Percentiles rank a stretch among this genome's conserved stretches.
Conservation (phyloP, 257 asterid genomes). For the Nicotiana paniculata region DNA sequence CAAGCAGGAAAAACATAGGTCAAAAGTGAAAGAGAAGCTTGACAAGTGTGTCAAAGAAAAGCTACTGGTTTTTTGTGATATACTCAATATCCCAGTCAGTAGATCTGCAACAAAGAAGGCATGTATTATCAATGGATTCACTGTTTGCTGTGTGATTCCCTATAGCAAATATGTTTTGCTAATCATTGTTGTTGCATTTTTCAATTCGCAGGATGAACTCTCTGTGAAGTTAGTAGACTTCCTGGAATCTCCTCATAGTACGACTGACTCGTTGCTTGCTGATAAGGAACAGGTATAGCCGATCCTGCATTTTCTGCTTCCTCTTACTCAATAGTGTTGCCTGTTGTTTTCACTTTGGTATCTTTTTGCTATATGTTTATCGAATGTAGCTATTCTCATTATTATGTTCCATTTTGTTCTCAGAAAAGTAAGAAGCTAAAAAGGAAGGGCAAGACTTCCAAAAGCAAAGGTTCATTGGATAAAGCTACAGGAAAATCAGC, state of each 20-base stretch:
- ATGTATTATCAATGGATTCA: slow-evolving; percentile 10
- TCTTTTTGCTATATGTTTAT: background rate
- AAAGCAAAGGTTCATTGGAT: slow-evolving; percentile 41
- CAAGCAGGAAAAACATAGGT: slow-evolving; percentile 69
- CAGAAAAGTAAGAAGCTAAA: slow-evolving; percentile 49
- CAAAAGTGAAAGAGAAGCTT: slow-evolving; percentile 64
- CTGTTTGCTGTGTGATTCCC: background rate
- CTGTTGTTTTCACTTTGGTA: background rate
- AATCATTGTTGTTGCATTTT: slow-evolving; percentile 2
- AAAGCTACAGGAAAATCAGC: slow-evolving; percentile 31
- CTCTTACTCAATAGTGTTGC: background rate
- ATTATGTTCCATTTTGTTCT: background rate
- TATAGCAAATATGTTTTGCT: background rate
- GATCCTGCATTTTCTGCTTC: background rate
- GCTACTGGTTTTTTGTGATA: slow-evolving; percentile 69
- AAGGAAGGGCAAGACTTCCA: slow-evolving; percentile 38
- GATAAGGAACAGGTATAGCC: slow-evolving; percentile 56
- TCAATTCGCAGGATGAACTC: slow-evolving; percentile 66
- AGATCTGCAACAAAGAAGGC: slow-evolving; percentile 64
- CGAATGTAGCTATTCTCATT: background rate
- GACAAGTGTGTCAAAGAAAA: slow-evolving; percentile 88
- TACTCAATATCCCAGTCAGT: slow-evolving; percentile 59
- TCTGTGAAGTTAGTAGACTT: slow-evolving; percentile 61
- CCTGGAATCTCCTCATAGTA: slow-evolving; percentile 87
- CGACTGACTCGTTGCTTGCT: slow-evolving; percentile 72